Conservation (phyloP, 1,284 basidiomycete genomes). For the Coniophora puteana region DNA sequence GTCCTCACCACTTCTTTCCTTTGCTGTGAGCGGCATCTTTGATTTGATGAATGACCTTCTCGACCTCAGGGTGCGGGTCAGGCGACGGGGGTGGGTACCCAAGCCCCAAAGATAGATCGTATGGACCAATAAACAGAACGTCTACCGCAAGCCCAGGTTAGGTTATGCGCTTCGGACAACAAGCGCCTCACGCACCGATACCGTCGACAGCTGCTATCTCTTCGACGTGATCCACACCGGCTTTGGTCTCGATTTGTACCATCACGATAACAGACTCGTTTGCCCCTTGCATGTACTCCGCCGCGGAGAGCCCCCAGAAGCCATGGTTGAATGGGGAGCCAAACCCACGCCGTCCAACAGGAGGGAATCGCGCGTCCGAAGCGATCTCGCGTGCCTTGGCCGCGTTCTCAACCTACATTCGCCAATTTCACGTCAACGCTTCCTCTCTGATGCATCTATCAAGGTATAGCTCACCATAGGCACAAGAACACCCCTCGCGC, state of each 20-base stretch:
- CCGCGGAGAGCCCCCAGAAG: conserved; percentile 46
- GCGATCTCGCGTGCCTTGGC: conserved; percentile 56
- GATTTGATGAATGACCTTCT: conserved; percentile 58
- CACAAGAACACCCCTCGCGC: conserved; percentile 57
- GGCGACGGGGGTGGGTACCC: conserved; percentile 58
- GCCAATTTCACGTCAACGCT: not conserved
- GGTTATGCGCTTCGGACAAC: not conserved
- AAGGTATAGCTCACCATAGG: conserved; percentile 48
- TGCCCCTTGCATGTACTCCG: conserved; percentile 52
- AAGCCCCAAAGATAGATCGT: conserved; percentile 58
- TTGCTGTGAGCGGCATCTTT: conserved; percentile 48
- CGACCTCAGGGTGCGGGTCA: conserved; percentile 59
- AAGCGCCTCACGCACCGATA: conserved; percentile 39
- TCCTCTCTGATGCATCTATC: not conserved
- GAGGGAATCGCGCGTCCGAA: conserved; percentile 53
- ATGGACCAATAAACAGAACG: conserved; percentile 65
- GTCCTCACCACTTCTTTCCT: conserved; percentile 62
- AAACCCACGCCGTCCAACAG: conserved; percentile 53
- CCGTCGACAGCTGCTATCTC: conserved; percentile 63
- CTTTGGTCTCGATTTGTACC: conserved; percentile 64
- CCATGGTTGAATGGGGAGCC: conserved; percentile 58
- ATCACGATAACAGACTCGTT: conserved; percentile 58
- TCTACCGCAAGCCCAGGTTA: conserved; percentile 25
- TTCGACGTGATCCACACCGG: conserved; percentile 56
- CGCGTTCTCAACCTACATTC: conserved; percentile 48